Base-by-base conservation (phyloP, 305 asterid genomes). In the Solanum aculeatissimum region DNA sequence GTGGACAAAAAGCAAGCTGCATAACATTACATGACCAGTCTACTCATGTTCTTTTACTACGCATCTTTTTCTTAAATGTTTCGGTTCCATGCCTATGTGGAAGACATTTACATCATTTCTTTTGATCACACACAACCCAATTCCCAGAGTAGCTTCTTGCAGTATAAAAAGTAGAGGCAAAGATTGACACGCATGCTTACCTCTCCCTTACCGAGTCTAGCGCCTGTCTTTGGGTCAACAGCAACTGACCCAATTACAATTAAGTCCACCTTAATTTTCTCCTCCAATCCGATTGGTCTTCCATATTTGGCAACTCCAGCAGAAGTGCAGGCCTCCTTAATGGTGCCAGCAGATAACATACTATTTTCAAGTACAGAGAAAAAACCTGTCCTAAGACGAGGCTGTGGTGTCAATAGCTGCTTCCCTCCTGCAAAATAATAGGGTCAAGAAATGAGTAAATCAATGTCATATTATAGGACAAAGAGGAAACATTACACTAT, bases 141-240 rank as follows among this genome's bases (percentile, higher is more conserved):
- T 35, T 68, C 9, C 23, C 75, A 18, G 16, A 68, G 75, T 68
- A 2, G 0, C 75, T 68, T 68, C 75, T 68, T 2, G 75, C 25
- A 68, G 16, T 69, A 2, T 40, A 21, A 38, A 69, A 68, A 5
- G 19, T 29, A 40, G 77, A 69, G 18, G 78, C 51, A 40, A 69
- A 69, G 78, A 38, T 40, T 69, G 29, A 4, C 21, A 75, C 21
- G 25, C 62, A 75, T 27, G 65, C 79, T 84, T 86, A 95, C 98
- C 97, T 96, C 99, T 81, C 97, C 99, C 97, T 96, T 96, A 88
- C 99, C 99, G 85, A 96, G 99, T 83, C 99, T 91, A 35, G 99
- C 99, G 55, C 99, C 99, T 0, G 99, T 93, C 81, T 86, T 95
- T 58, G 99, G 95, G 84, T 96, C 92, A 49, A 96, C 98, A 43